Base-by-base conservation (phyloP, 768 basidiomycete genomes). In the Rhodotorula graminis region DNA sequence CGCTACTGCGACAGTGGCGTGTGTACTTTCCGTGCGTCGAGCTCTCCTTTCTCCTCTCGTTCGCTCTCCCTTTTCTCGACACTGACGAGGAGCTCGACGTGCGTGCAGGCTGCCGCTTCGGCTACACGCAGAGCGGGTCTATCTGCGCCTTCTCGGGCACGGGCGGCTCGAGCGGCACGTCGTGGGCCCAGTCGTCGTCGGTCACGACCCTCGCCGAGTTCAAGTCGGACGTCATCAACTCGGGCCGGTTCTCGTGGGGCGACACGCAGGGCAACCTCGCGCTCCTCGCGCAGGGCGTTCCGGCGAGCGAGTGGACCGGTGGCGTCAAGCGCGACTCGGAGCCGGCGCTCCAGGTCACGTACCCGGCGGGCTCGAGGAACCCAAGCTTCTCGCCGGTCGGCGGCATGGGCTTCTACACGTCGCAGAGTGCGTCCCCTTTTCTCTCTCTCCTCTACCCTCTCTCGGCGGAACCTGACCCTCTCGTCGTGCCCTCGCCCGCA, bases 361-460 rank as follows among this genome's bases (percentile, higher is more conserved):
- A 72, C 64, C 78, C 78, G 11, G 40, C 49, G 0, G 77, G 76
- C 12, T 61, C 61, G 12, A 27, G 73, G 40, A 77, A 77, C 58
- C 78, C 78, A 8, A 52, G 65, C 1, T 29, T 40, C 31, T 6
- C 19, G 21, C 72, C 70, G 5, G 37, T 67, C 27, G 78, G 78
- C 18, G 78, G 78, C 0, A 68, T 77, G 23, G 78, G 77, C 33
- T 75, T 77, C 64, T 79, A 79, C 67, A 47, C 65, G 12, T 66
- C 61, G 21, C 64, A 69, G 57, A 63, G 76, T 77, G 63, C 50
- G 76, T 69, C 29, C n/a, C n/a, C n/a, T n/a, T n/a, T n/a, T n/a
- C 19, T 29, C 47, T 23, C 19, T n/a, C n/a, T 56, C 0, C 18
- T 29, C n/a, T 27, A 40, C 57, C 33, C 27, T 12, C 42, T 14